These are phyloP conservation scores for Microbotryum silenes-acaulis DNA, from an alignment of 1,284 basidiomycete genomes.

Conservation along the genomic window DNA sequence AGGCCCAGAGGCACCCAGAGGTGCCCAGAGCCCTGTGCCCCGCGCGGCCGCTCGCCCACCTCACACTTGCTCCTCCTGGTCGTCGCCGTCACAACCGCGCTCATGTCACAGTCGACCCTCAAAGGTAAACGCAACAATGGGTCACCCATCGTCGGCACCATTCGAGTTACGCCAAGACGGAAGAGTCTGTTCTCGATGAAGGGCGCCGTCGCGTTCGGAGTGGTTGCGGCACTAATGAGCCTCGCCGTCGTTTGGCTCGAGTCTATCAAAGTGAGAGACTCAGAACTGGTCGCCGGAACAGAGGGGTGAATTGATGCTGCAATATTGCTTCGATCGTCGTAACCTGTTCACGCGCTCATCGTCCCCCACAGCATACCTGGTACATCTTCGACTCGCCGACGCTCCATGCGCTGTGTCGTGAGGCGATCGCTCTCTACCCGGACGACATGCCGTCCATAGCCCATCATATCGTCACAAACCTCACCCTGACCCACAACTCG, in stretches of 20 bases:
- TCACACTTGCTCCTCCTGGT: neutral
- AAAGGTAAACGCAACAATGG: neutral
- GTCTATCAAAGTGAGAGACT: conserved; percentile 24
- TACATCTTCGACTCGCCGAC: conserved; percentile 63
- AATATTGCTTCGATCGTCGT: neutral
- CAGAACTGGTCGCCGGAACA: neutral
- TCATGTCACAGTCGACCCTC: neutral
- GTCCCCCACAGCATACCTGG: conserved; percentile 17
- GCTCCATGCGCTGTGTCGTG: conserved; percentile 60
- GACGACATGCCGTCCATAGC: conserved; percentile 61
- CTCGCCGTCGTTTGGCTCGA: conserved; percentile 21
- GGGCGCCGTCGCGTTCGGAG: conserved; percentile 14
- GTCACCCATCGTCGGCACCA: neutral
- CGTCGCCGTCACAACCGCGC: neutral
- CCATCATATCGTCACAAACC: conserved; percentile 63
- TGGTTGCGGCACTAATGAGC: conserved; percentile 15
- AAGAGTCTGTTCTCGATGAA: conserved; percentile 9
- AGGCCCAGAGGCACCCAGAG: too few species aligned
- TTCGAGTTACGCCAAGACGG: neutral
- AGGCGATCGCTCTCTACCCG: conserved; percentile 55
- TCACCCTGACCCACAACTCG: conserved; percentile 45
- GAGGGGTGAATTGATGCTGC: neutral
- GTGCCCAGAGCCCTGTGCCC: too few species aligned
- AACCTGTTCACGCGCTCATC: neutral
- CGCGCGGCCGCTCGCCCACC: neutral